phyloP scores from a whole-genome alignment of 129 eudicot genomes.

The Artemisia argyi region DNA sequence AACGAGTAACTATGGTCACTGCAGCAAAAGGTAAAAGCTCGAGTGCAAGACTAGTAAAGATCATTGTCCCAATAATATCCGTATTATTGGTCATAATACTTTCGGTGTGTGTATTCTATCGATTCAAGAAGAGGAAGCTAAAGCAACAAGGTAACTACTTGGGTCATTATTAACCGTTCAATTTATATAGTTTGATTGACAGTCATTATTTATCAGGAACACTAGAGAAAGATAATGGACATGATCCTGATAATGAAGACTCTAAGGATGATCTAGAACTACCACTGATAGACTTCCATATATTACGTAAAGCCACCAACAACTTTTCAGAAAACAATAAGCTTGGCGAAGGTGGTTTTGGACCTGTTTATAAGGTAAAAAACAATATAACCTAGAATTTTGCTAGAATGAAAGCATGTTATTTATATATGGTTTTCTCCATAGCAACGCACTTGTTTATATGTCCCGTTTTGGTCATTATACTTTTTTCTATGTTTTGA shows the following conservation, averaged over 20 bases:
- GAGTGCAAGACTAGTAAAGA: slow-evolving; percentile 22
- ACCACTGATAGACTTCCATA: slow-evolving; percentile 30
- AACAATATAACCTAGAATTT: background rate
- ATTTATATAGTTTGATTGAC: slow-evolving; percentile 8
- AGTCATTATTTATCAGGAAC: slow-evolving; percentile 22
- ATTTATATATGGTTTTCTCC: background rate
- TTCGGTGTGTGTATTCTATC: slow-evolving; percentile 7
- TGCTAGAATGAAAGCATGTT: background rate
- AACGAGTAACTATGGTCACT: background rate
- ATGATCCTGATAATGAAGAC: slow-evolving; percentile 2
- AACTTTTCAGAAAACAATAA: slow-evolving; percentile 37
- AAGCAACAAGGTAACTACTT: slow-evolving; percentile 28
- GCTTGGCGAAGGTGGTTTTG: slow-evolving; percentile 59
- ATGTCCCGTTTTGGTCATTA: too few relatives aligned
- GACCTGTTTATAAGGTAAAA: slow-evolving; percentile 47
- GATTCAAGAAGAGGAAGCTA: slow-evolving; percentile 29
- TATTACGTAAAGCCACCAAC: slow-evolving; percentile 34
- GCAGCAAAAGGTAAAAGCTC: slow-evolving; percentile 33
- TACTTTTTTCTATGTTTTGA: too few relatives aligned
- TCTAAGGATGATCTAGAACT: slow-evolving; percentile 39
- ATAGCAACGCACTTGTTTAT: background rate
- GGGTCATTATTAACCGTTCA: background rate
- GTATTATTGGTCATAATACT: slow-evolving; percentile 22
- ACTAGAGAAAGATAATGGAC: slow-evolving; percentile 17
- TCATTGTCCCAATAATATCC: slow-evolving; percentile 25